A percentile compares a stretch with the other conserved stretches of the same genome.
phyloP scores from a whole-genome alignment of 2,329 filamentous ascomycete species.

The Neofusicoccum sp. region DNA sequence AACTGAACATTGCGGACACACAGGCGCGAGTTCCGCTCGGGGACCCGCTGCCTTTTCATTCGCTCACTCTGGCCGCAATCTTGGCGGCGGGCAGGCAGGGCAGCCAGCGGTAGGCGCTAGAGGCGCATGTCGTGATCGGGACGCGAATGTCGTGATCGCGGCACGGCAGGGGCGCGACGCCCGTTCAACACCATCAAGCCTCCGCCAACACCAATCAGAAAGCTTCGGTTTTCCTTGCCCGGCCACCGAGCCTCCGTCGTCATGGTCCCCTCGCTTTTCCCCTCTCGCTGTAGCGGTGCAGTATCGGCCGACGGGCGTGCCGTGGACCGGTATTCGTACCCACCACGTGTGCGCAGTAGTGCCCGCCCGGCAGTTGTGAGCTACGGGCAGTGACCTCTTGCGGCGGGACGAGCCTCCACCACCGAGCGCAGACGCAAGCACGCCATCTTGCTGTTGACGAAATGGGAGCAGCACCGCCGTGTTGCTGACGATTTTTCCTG shows the following conservation, averaged over 20 bases:
- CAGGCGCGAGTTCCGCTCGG: not conserved
- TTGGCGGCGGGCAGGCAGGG: not conserved
- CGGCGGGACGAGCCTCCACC: not conserved
- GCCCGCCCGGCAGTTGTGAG: not conserved
- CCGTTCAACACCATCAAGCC: not conserved
- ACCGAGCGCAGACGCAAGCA: constrained; percentile 17
- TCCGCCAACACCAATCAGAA: constrained; percentile 15
- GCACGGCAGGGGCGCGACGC: constrained; percentile 4
- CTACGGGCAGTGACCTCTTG: not conserved
- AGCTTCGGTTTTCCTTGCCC: not conserved
- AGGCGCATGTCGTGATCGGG: constrained; percentile 4
- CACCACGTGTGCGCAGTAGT: not conserved
- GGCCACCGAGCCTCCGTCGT: not conserved
- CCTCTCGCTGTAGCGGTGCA: too few relatives aligned
- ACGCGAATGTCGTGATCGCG: constrained; percentile 20
- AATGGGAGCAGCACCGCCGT: not conserved
- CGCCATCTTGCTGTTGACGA: constrained; percentile 12
- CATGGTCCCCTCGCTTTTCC: not conserved
- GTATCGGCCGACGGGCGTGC: too few relatives aligned
- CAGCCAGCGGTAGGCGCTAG: not conserved
- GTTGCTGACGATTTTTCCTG: not conserved
- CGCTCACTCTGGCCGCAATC: not conserved
- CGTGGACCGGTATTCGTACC: too few relatives aligned
- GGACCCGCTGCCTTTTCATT: not conserved
- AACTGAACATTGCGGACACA: not conserved